These are phyloP conservation scores for Mortierella sp. DNA, from an alignment of 371 early-diverging fungal genomes.

Conservation along the genomic window DNA sequence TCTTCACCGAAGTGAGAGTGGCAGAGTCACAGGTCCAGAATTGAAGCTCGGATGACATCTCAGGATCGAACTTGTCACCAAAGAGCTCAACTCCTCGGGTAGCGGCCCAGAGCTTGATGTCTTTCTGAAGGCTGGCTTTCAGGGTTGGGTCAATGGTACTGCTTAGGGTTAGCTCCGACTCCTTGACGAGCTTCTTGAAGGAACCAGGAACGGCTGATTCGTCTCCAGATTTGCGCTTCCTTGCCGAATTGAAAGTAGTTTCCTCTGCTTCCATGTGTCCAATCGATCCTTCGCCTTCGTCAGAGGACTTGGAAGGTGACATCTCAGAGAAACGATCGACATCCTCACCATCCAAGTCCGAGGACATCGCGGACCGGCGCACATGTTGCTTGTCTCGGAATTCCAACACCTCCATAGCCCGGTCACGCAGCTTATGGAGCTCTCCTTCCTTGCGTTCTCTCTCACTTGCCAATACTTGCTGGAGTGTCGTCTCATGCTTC, in stretches of 20 bases:
- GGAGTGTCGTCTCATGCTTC: constrained; percentile 17
- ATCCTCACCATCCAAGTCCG: constrained; percentile 18
- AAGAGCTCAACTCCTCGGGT: constrained; percentile 9
- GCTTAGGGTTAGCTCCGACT: background rate
- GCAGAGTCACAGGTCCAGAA: constrained; percentile 37
- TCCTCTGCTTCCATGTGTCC: background rate
- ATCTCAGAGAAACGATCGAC: constrained; percentile 14
- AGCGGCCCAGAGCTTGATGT: constrained; percentile 19
- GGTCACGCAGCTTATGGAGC: constrained; percentile 11
- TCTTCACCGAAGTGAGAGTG: constrained; percentile 4
- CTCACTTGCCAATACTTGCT: constrained; percentile 7
- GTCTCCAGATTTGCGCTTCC: constrained; percentile 19
- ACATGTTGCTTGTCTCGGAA: constrained; percentile 1
- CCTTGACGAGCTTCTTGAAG: constrained; percentile 8
- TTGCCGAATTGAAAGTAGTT: background rate
- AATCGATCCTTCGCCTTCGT: constrained; percentile 5
- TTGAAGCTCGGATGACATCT: constrained; percentile 2
- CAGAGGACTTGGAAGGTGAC: constrained; percentile 17
- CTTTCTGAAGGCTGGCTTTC: constrained; percentile 17
- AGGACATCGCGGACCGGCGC: background rate
- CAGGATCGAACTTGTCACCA: constrained; percentile 6
- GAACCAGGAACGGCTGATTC: background rate
- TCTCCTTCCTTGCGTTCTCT: constrained; percentile 19
- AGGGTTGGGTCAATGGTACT: background rate
- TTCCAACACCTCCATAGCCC: constrained; percentile 14